Evolutionary conservation across 306 rosid species (phyloP).

Genomic region (Cicer cuneatum): DNA sequence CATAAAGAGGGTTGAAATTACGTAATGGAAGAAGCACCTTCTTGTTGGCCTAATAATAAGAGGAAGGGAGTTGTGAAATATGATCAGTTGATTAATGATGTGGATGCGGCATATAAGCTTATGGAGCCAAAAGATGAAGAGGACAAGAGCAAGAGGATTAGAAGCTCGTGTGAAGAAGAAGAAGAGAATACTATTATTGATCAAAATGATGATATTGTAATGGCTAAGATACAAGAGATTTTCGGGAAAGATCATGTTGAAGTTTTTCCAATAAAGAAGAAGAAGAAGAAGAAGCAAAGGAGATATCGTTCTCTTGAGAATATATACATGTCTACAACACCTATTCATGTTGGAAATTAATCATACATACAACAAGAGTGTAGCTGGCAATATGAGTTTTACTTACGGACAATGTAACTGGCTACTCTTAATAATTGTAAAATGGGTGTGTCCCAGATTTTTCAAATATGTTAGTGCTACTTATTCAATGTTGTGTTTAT

Average conservation of each 20-base stretch:
- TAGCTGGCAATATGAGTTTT: no score
- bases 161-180: not conserved
- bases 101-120: slow-evolving; percentile 59
- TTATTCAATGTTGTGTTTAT: not conserved
- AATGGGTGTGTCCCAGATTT: not conserved
- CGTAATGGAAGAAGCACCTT: slow-evolving; percentile 27
- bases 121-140: slow-evolving; percentile 69
- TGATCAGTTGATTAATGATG: slow-evolving; percentile 27
- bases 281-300: slow-evolving; percentile 56
- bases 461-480: not conserved
- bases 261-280: slow-evolving; percentile 41
- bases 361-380: no score
- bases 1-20: not conserved
- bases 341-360: not conserved
- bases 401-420: no score
- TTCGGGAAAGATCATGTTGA: slow-evolving; percentile 57
- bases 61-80: not conserved
- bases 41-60: slow-evolving; percentile 2
- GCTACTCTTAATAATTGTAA: not conserved
- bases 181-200: not conserved
- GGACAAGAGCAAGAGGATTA: slow-evolving; percentile 16
- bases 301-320: slow-evolving; percentile 64
- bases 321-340: slow-evolving; percentile 55
- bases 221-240: slow-evolving; percentile 59
- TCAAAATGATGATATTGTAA: slow-evolving; percentile 10